Evolutionary conservation across 345 rosid genomes (phyloP).

Genomic region (Rubroshorea leprosula): DNA sequence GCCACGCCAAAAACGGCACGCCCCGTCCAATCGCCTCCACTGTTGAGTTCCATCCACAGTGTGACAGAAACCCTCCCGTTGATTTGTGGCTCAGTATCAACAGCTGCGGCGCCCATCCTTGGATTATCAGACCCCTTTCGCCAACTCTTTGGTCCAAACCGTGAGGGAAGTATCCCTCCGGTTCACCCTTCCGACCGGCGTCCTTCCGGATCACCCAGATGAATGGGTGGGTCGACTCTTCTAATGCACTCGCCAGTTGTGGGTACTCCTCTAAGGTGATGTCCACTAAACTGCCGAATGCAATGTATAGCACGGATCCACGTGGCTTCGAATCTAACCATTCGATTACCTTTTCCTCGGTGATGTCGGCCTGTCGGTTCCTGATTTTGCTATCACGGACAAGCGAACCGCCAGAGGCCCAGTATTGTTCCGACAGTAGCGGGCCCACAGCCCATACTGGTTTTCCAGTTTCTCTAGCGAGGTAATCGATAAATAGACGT

Average conservation of each 20-base stretch:
- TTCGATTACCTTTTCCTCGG: conserved; percentile 21
- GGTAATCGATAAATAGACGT: conserved; percentile 31
- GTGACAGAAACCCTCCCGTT: conserved; percentile 38
- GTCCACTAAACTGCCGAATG: conserved; percentile 25
- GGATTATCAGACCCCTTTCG: conserved; percentile 31
- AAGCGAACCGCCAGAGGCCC: conserved; percentile 16
- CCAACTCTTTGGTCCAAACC: conserved; percentile 24
- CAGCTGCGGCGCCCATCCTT: conserved; percentile 50
- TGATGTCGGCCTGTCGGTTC: conserved; percentile 8
- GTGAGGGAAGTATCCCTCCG: conserved; percentile 6
- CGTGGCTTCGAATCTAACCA: conserved; percentile 26
- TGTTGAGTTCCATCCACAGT: conserved; percentile 50
- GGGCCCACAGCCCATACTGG: conserved; percentile 41
- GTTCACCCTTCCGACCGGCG: not conserved
- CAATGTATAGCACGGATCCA: conserved; percentile 22
- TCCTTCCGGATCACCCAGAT: conserved; percentile 14
- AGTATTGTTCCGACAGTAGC: conserved; percentile 27
- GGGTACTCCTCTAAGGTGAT: conserved; percentile 12
- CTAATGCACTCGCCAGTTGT: conserved; percentile 9
- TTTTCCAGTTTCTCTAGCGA: conserved; percentile 19
- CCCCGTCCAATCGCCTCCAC: conserved; percentile 41
- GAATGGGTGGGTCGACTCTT: conserved; percentile 14
- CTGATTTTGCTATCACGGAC: conserved; percentile 2
- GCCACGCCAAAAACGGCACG: conserved; percentile 39
- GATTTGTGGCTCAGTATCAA: conserved; percentile 44